phyloP scores from a whole-genome alignment of 2,329 filamentous ascomycete species.

The Beauveria brongniartii region DNA sequence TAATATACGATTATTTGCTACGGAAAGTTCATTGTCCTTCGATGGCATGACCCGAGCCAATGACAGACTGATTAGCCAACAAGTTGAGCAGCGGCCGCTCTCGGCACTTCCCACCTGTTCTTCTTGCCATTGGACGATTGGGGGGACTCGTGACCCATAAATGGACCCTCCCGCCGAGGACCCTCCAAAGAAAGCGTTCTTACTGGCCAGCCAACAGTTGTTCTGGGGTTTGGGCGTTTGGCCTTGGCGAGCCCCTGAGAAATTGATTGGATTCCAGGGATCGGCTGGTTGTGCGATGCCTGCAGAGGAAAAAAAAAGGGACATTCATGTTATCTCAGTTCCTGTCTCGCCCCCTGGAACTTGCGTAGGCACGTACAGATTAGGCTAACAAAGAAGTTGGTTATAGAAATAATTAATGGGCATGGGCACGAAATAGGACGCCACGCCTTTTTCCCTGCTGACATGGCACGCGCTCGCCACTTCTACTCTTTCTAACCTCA shows the following conservation, averaged over 20 bases:
- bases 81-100: too few species aligned
- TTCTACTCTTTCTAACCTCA: not conserved
- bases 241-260: not conserved
- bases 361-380: not conserved
- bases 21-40: too few species aligned
- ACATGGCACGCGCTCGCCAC: not conserved
- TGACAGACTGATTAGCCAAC: too few species aligned
- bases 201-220: not conserved
- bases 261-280: not conserved
- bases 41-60: too few species aligned
- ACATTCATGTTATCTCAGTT: not conserved
- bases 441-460: not conserved
- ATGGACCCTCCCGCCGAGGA: too few species aligned
- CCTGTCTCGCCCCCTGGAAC: not conserved
- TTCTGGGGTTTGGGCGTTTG: too few species aligned
- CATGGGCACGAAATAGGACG: not conserved
- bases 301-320: not conserved
- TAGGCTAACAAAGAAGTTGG: not conserved
- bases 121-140: too few species aligned
- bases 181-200: not conserved
- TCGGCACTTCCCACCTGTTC: too few species aligned
- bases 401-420: not conserved
- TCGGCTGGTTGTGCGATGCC: not conserved
- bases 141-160: too few species aligned
- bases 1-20: too few species aligned